Conservation (phyloP, 1,139 yeast species). For the Zhuliangozyma parablackwelliae region DNA sequence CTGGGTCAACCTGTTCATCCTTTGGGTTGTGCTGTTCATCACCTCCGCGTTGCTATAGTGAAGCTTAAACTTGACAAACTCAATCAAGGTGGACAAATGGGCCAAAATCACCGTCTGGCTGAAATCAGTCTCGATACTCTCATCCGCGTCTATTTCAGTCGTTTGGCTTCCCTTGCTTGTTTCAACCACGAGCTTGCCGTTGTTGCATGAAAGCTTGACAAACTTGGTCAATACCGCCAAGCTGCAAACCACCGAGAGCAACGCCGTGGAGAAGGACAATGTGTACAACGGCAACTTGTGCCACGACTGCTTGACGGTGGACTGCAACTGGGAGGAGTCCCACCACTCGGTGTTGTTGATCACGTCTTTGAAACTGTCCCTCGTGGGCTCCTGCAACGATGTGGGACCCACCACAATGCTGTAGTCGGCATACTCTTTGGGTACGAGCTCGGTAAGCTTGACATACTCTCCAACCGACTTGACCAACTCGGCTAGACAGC, state of each 20-base stretch:
- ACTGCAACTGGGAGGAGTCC: conserved; percentile 19
- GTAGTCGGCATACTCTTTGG: conserved; percentile 14
- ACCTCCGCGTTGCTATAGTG: conserved; percentile 11
- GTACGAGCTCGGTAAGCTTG: conserved; percentile 14
- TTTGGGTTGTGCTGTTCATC: conserved; percentile 13
- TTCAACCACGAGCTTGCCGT: not conserved
- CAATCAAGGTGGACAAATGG: conserved; percentile 14
- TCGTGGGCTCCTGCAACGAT: conserved; percentile 1
- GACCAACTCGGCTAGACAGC: conserved; percentile 13
- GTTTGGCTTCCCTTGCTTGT: conserved; percentile 1
- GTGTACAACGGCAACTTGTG: conserved; percentile 32
- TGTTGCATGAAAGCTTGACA: conserved; percentile 13
- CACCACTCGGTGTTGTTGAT: conserved; percentile 15
- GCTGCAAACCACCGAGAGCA: conserved; percentile 25
- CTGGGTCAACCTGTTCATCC: conserved; percentile 17
- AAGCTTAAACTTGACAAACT: conserved; percentile 17
- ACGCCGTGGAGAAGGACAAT: conserved; percentile 20
- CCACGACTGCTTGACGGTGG: conserved; percentile 33
- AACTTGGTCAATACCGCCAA: conserved; percentile 21
- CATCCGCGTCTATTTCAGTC: conserved; percentile 4
- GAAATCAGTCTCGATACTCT: conserved; percentile 11
- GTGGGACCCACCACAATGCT: conserved; percentile 10
- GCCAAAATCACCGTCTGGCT: conserved; percentile 11
- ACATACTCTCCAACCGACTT: conserved; percentile 11
- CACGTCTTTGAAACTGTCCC: conserved; percentile 3